Base-by-base conservation (phyloP, 345 rosid genomes). In the Rhodomyrtus tomentosa region DNA sequence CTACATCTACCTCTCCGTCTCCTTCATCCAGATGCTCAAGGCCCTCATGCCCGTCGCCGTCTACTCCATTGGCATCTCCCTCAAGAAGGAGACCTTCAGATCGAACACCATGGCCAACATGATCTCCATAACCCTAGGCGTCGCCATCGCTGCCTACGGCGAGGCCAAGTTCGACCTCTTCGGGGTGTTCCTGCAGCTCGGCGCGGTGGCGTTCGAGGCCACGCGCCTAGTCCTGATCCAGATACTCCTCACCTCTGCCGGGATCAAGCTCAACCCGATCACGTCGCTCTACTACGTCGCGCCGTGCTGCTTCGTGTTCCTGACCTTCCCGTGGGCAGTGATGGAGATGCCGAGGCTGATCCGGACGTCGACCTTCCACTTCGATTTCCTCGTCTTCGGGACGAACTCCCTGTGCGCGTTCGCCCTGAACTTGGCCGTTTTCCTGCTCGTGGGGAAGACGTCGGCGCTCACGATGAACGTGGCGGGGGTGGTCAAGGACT, bases 31-130 rank as follows among this genome's bases (percentile, higher is more conserved):
- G 90, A 89, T 89, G 90, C 89, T 90, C 81, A 90, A 90, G 76
- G 92, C 92, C n/a, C 86, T 90, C 42, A 90, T 90, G 90, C 92
- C 90, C 10, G 92, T 90, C 24, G 92, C 90, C 25, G 90, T 90
- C 21, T 90, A 90, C 81, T 88, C 90, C 7, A 50, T 85, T 80
- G 83, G 86, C 86, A 88, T 82, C 87, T 86, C 80, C 10, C 49
- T 84, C 58, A 87, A 62, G 88, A 86, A 68, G 38, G 91, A 90
- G 82, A 32, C 25, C 55, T 90, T 90, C 80, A 89, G 87, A 82
- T 51, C 83, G 36, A 86, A 88, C 27, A 89, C 88, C 27, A 90
- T 88, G 92, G 86, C 68, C 8, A 88, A 90, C 59, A 90, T 90
- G 90, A 25, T 90, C 72, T 88, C 92, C n/a, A 90, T 90, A 83